Percentiles rank a stretch among this genome's conserved stretches.
Conservation (phyloP, 2,329 filamentous ascomycete genomes). For the Monilinia fructicola region DNA sequence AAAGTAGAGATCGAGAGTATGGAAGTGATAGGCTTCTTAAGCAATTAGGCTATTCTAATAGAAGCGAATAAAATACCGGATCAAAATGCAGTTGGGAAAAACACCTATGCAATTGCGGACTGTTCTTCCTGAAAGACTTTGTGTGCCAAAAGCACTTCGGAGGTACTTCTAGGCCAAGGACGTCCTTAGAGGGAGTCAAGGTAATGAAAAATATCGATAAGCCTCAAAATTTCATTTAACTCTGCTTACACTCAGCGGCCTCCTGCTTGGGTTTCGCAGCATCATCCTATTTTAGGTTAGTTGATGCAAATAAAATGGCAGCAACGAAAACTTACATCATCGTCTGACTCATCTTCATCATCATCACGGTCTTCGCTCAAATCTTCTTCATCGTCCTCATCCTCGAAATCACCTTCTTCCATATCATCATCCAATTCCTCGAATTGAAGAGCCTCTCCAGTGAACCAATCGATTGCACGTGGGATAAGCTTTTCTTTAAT, state of each 20-base stretch:
- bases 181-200: slow-evolving; percentile 8
- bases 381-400: slow-evolving; percentile 85
- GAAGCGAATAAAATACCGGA: slow-evolving; percentile 28
- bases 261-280: slow-evolving; percentile 90
- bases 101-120: slow-evolving; percentile 32
- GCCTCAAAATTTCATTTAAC: slow-evolving; percentile 51
- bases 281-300: slow-evolving; percentile 64
- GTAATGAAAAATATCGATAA: slow-evolving; percentile 16
- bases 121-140: slow-evolving; percentile 18
- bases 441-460: slow-evolving; percentile 93
- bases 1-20: slow-evolving; percentile 29
- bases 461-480: slow-evolving; percentile 99
- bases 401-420: slow-evolving; percentile 79
- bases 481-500: slow-evolving; percentile 99
- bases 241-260: slow-evolving; percentile 94
- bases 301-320: slow-evolving; percentile 6
- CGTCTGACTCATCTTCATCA: slow-evolving; percentile 78
- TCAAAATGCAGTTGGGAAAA: slow-evolving; percentile 30
- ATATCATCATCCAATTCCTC: slow-evolving; percentile 88
- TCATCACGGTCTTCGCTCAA: slow-evolving; percentile 74
- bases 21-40: slow-evolving; percentile 29
- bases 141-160: slow-evolving; percentile 24
- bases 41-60: slow-evolving; percentile 40
- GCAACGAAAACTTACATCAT: slow-evolving; percentile 61
- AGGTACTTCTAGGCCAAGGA: slow-evolving; percentile 17